phyloP scores from a whole-genome alignment of 495 filamentous ascomycete genomes.

The Aspergillus diversus region DNA sequence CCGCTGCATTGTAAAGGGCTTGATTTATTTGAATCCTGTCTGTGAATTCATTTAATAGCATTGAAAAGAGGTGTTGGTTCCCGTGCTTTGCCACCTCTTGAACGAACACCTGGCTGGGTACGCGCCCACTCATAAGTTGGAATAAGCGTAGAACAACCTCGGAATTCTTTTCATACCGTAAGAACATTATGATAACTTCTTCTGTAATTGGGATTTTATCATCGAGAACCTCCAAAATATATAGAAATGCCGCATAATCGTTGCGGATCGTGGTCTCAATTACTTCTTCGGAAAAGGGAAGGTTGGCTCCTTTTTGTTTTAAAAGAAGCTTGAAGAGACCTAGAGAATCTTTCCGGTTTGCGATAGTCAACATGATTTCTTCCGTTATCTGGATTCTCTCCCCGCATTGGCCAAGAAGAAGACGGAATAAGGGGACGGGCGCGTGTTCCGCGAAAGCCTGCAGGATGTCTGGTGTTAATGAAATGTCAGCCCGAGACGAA shows the following conservation, averaged over 20 bases:
- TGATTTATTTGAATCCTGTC: neutral
- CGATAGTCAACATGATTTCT: neutral
- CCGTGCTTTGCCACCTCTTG: neutral
- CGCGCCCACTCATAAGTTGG: neutral
- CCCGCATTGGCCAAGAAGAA: too few species aligned
- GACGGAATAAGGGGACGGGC: too few species aligned
- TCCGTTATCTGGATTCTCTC: neutral
- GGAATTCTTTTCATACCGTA: neutral
- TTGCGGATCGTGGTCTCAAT: conserved; percentile 2
- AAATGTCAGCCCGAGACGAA: too few species aligned
- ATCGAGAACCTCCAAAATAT: neutral
- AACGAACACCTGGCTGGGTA: neutral
- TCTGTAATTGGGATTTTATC: conserved; percentile 7
- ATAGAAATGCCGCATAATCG: neutral
- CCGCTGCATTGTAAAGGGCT: neutral
- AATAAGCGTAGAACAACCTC: neutral
- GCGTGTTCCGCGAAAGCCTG: too few species aligned
- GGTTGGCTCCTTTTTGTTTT: neutral
- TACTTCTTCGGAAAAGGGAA: conserved; percentile 5
- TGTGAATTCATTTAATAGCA: neutral
- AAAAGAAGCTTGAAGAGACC: neutral
- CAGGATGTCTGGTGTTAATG: too few species aligned
- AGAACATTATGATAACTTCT: neutral
- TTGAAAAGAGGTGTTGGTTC: neutral
- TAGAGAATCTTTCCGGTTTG: neutral